These are phyloP conservation scores for Yamagishiella unicocca DNA, from an alignment of 139 green algal genomes.

Conservation along the genomic window DNA sequence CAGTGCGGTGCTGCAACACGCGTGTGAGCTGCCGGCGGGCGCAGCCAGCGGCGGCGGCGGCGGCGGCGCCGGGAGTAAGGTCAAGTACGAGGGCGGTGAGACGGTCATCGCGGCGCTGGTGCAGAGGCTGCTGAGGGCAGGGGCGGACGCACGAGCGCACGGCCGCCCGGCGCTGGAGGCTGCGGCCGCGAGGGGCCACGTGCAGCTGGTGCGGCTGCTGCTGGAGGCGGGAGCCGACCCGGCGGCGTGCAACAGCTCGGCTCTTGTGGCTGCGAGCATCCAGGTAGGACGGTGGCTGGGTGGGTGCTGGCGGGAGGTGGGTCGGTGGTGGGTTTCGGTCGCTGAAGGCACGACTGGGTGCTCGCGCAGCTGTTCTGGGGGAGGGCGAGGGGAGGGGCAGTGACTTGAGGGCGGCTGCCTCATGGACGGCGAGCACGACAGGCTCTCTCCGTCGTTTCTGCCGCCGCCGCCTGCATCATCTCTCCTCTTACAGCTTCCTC, in stretches of 20 bases:
- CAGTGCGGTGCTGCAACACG: slow-evolving; percentile 12
- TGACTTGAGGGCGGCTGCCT: too few species aligned
- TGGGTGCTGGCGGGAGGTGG: background rate
- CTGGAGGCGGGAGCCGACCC: slow-evolving; percentile 16
- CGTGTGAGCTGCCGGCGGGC: slow-evolving; percentile 1
- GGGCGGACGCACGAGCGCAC: slow-evolving; percentile 14
- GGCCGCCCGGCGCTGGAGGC: slow-evolving; percentile 2
- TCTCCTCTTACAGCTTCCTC: too few species aligned
- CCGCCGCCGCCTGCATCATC: too few species aligned
- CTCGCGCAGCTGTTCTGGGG: too few species aligned
- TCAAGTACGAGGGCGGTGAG: background rate
- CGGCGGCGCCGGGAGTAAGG: background rate
- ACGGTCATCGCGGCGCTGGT: background rate
- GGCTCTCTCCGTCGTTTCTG: too few species aligned
- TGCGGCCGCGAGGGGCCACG: slow-evolving; percentile 10
- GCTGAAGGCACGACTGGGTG: too few species aligned
- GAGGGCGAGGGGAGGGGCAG: too few species aligned
- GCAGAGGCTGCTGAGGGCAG: slow-evolving; percentile 17
- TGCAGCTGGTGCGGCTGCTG: background rate
- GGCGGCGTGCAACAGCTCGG: slow-evolving; percentile 18
- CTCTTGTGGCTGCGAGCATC: slow-evolving; percentile 23
- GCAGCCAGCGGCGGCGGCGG: background rate
- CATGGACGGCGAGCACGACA: too few species aligned
- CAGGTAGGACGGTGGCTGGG: background rate
- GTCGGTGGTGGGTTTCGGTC: too few species aligned